Evolutionary conservation across 169 alveolate species (phyloP).

Genomic region (Blepharisma undulans): DNA sequence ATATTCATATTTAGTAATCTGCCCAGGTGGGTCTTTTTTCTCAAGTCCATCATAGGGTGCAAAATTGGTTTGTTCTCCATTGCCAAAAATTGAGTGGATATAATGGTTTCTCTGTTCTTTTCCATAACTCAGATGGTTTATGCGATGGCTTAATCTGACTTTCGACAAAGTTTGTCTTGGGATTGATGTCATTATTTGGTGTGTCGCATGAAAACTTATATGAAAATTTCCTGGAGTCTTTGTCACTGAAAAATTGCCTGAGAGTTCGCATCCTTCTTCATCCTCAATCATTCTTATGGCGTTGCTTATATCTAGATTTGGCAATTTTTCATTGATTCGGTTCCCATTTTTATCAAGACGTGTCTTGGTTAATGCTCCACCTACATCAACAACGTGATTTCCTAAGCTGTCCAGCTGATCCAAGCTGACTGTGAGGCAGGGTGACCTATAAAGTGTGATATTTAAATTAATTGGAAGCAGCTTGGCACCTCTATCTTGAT

Average conservation of each 20-base stretch:
- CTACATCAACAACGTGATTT: slow-evolving; percentile 79
- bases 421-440: slow-evolving; percentile 83
- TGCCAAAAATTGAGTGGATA: slow-evolving; percentile 48
- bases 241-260: slow-evolving; percentile 79
- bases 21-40: neutral
- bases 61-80: slow-evolving; percentile 59
- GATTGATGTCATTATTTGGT: neutral
- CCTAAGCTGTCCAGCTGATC: slow-evolving; percentile 88
- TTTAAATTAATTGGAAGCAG: slow-evolving; percentile 78
- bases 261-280: slow-evolving; percentile 82
- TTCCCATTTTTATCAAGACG: slow-evolving; percentile 58
- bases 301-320: slow-evolving; percentile 37
- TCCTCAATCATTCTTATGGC: slow-evolving; percentile 65
- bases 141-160: slow-evolving; percentile 77
- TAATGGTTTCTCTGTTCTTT: slow-evolving; percentile 53
- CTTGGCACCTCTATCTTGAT: slow-evolving; percentile 61
- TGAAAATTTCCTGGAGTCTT: slow-evolving; percentile 89
- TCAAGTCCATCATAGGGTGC: slow-evolving; percentile 28
- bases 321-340: slow-evolving; percentile 36
- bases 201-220: slow-evolving; percentile 70
- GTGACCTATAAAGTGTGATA: slow-evolving; percentile 76
- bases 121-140: slow-evolving; percentile 85
- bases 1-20: slow-evolving; percentile 56
- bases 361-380: slow-evolving; percentile 71
- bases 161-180: neutral